Percentiles rank a stretch among this genome's conserved stretches.
Evolutionary conservation across 129 eudicot species (phyloP).

Genomic region (Lactuca saligna): DNA sequence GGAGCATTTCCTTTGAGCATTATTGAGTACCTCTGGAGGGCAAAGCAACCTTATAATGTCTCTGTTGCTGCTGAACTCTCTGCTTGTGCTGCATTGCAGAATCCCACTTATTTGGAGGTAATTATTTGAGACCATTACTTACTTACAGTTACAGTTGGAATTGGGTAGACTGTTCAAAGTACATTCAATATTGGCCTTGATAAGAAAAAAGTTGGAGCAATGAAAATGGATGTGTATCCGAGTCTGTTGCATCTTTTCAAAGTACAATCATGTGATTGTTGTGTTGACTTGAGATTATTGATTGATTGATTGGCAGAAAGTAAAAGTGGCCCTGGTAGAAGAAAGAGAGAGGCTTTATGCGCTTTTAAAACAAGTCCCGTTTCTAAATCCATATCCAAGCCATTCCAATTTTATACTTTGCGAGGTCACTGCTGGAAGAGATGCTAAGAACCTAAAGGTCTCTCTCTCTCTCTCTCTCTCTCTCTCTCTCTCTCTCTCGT

Average conservation of each 20-base stretch:
- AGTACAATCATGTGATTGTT: no score
- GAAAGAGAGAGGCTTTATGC: constrained; percentile 83
- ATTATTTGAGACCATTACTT: background rate
- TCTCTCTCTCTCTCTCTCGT: background rate
- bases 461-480: background rate
- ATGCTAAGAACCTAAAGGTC: constrained; percentile 98
- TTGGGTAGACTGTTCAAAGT: no score
- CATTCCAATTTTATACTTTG: constrained; percentile 95
- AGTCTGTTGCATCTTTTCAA: no score
- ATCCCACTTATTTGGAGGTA: constrained; percentile 92
- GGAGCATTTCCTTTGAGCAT: constrained; percentile 97
- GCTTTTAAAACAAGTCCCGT: constrained; percentile 82
- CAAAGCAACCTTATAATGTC: constrained; percentile 97
- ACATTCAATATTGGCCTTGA: no score
- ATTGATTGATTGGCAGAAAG: constrained; percentile 49
- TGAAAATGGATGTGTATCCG: no score
- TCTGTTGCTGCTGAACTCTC: constrained; percentile 99
- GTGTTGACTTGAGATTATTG: background rate
- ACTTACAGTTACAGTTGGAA: no score
- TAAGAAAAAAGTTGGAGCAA: no score
- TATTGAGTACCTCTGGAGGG: constrained; percentile 90
- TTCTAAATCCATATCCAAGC: constrained; percentile 93
- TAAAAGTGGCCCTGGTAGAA: constrained; percentile 80
- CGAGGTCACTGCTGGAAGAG: constrained; percentile 81
- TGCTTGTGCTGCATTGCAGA: constrained; percentile 92